Percentiles rank a stretch among this genome's conserved stretches.
Conservation (phyloP, 192 early-diverging fungal species). For the Coemansia sp. region DNA sequence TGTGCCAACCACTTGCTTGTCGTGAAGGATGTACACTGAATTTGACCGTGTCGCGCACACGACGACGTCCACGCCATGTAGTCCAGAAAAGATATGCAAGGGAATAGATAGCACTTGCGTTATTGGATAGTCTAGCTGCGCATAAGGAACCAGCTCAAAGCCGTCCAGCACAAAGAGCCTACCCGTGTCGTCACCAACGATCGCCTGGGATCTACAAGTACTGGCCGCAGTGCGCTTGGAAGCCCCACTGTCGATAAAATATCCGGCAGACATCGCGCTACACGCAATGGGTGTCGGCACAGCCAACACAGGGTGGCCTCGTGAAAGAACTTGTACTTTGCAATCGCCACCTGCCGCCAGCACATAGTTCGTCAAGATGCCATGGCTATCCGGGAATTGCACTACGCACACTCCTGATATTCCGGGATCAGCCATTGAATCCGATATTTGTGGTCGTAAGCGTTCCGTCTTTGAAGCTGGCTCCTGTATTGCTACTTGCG, state of each 20-base stretch:
- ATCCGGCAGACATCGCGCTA: slow-evolving; percentile 32
- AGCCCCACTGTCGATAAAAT: slow-evolving; percentile 17
- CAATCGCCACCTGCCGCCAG: slow-evolving; percentile 25
- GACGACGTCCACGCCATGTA: slow-evolving; percentile 32
- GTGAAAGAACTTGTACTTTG: slow-evolving; percentile 37
- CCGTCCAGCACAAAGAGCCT: slow-evolving; percentile 31
- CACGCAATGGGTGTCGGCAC: slow-evolving; percentile 25
- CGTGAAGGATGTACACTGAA: slow-evolving; percentile 36
- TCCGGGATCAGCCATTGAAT: slow-evolving; percentile 3
- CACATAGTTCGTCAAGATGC: slow-evolving; percentile 46
- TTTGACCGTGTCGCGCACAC: slow-evolving; percentile 46
- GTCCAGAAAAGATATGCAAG: slow-evolving; percentile 11
- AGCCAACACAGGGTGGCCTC: slow-evolving; percentile 22
- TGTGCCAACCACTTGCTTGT: slow-evolving; percentile 21
- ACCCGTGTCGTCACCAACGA: slow-evolving; percentile 43
- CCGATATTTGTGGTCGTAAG: background rate
- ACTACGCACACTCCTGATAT: slow-evolving; percentile 34
- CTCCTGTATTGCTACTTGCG: slow-evolving; percentile 17
- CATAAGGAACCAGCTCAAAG: slow-evolving; percentile 40
- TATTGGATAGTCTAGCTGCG: slow-evolving; percentile 33
- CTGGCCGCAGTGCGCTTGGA: background rate
- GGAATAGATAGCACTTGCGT: slow-evolving; percentile 32
- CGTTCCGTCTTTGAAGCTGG: background rate
- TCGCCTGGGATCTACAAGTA: slow-evolving; percentile 21
- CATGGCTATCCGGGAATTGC: slow-evolving; percentile 32